Evolutionary conservation across 2,329 filamentous ascomycete genomes (phyloP).

Genomic region (Clonostachys rosea): DNA sequence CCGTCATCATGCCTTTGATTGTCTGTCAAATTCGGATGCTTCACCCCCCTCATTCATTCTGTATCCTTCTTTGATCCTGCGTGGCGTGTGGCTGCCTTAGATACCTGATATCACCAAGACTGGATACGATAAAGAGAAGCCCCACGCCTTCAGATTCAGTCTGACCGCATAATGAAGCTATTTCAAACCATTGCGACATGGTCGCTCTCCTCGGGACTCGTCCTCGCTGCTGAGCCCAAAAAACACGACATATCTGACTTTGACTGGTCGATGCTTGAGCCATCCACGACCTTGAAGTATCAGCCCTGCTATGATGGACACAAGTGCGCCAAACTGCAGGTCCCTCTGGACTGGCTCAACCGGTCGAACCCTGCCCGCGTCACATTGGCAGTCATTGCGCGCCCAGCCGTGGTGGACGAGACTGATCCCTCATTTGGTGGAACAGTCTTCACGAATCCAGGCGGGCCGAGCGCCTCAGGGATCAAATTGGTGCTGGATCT

Average conservation of each 20-base stretch:
- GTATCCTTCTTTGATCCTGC: too few species aligned
- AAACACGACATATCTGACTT: slow-evolving; percentile 11
- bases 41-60: too few species aligned
- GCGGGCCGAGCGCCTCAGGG: slow-evolving; percentile 37
- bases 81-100: too few species aligned
- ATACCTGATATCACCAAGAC: too few species aligned
- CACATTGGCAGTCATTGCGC: slow-evolving; percentile 32
- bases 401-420: slow-evolving; percentile 29
- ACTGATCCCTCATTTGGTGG: slow-evolving; percentile 32
- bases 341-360: slow-evolving; percentile 37
- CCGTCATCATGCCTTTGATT: too few species aligned
- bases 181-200: too few species aligned
- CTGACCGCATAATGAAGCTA: too few species aligned
- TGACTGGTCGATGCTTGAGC: slow-evolving; percentile 26
- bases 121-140: too few species aligned
- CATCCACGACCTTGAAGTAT: slow-evolving; percentile 27
- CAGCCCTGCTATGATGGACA: slow-evolving; percentile 29
- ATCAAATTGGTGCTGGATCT: slow-evolving; percentile 15
- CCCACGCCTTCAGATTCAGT: too few species aligned
- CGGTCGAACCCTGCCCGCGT: slow-evolving; percentile 16
- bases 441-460: slow-evolving; percentile 36
- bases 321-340: slow-evolving; percentile 33
- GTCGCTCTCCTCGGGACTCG: too few species aligned
- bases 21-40: too few species aligned
- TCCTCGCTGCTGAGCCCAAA: too few species aligned